phyloP scores from a whole-genome alignment of 2,329 filamentous ascomycete genomes.

The Paracamarosporium sp. region DNA sequence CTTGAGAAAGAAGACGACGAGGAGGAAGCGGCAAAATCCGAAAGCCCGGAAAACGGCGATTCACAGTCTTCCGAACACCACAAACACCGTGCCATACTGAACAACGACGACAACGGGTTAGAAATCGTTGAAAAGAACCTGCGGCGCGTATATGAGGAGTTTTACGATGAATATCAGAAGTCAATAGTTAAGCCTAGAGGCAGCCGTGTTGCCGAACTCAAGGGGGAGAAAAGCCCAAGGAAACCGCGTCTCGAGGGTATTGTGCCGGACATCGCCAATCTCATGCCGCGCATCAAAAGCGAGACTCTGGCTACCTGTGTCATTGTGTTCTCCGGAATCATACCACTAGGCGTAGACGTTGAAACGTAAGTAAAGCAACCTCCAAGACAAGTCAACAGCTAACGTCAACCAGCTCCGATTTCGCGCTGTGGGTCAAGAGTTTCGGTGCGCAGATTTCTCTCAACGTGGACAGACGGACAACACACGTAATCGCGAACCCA shows the following conservation, averaged over 20 bases:
- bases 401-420: conserved; percentile 67
- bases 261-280: conserved; percentile 83
- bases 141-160: conserved; percentile 75
- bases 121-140: conserved; percentile 78
- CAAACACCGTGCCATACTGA: conserved; percentile 72
- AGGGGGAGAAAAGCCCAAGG: conserved; percentile 57
- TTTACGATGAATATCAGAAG: conserved; percentile 82
- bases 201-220: conserved; percentile 58
- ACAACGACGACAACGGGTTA: conserved; percentile 87
- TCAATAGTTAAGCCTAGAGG: conserved; percentile 51
- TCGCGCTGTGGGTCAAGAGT: conserved; percentile 82
- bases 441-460: conserved; percentile 78
- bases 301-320: conserved; percentile 76
- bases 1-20: conserved; percentile 84
- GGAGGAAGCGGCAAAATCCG: conserved; percentile 55
- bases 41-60: conserved; percentile 49
- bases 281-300: conserved; percentile 84
- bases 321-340: conserved; percentile 88
- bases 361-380: conserved; percentile 55
- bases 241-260: conserved; percentile 57
- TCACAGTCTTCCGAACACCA: conserved; percentile 36
- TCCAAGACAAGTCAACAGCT: conserved; percentile 9
- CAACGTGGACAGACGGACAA: conserved; percentile 62
- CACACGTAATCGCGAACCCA: conserved; percentile 76
- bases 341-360: conserved; percentile 81